phyloP scores from a whole-genome alignment of 768 basidiomycete genomes.

The Peribolospora baueri region DNA sequence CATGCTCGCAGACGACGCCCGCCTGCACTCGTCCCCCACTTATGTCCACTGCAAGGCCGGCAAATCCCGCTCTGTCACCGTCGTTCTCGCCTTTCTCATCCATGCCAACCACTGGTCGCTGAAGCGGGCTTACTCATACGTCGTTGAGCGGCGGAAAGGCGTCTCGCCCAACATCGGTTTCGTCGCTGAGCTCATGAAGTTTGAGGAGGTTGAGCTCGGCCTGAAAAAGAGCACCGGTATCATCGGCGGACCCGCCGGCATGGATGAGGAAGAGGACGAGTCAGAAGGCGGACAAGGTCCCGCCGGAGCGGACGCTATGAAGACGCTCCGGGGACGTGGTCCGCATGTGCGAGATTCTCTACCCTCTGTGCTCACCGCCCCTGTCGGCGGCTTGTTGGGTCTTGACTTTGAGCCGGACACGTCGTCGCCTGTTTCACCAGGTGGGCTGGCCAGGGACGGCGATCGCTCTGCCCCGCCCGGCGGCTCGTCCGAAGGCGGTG shows the following conservation, averaged over 20 bases:
- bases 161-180: conserved; percentile 96
- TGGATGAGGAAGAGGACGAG: not conserved
- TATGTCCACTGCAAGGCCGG: conserved; percentile 95
- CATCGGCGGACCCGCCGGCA: conserved; percentile 5
- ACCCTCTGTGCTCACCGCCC: too few relatives aligned
- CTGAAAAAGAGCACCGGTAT: conserved; percentile 26
- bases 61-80: conserved; percentile 83
- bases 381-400: too few relatives aligned
- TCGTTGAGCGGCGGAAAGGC: conserved; percentile 72
- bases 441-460: too few relatives aligned
- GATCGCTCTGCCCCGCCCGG: too few relatives aligned
- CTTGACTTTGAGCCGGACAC: too few relatives aligned
- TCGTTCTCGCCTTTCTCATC: conserved; percentile 90
- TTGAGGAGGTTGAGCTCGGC: conserved; percentile 73
- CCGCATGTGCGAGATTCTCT: too few relatives aligned
- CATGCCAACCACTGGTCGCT: conserved; percentile 94
- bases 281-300: too few relatives aligned
- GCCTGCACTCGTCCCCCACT: conserved; percentile 60
- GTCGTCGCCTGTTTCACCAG: too few relatives aligned
- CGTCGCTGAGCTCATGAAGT: conserved; percentile 87
- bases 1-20: conserved; percentile 49
- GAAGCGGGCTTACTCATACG: conserved; percentile 69
- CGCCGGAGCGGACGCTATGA: too few relatives aligned
- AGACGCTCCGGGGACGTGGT: too few relatives aligned
- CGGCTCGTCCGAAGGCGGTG: too few relatives aligned